These are phyloP conservation scores for Pseudocercospora pini-densiflorae DNA, from an alignment of 2,329 filamentous ascomycete species.

Conservation along the genomic window DNA sequence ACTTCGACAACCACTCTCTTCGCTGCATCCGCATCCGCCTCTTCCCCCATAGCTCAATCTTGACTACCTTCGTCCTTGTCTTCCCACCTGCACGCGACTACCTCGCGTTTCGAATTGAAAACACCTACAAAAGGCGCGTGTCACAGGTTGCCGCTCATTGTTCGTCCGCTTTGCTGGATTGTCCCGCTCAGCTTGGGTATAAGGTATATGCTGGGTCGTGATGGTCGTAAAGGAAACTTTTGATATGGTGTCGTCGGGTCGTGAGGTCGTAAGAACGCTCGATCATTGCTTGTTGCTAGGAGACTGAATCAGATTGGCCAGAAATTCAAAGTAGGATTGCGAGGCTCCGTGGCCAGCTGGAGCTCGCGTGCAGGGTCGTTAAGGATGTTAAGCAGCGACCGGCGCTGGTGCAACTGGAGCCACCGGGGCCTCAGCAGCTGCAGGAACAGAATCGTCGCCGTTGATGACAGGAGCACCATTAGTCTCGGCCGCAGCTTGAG, in stretches of 20 bases:
- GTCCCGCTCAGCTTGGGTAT: constrained; percentile 30
- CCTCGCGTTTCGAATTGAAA: constrained; percentile 15
- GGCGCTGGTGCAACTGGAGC: constrained; percentile 47
- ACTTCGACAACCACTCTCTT: constrained; percentile 29
- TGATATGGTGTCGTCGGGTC: constrained; percentile 31
- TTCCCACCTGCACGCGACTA: constrained; percentile 13
- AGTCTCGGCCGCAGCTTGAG: constrained; percentile 59
- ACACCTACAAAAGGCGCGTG: constrained; percentile 32
- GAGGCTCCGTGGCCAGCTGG: constrained; percentile 26
- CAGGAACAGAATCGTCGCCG: constrained; percentile 37
- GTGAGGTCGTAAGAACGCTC: constrained; percentile 37
- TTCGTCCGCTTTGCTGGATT: constrained; percentile 22
- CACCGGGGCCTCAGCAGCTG: constrained; percentile 45
- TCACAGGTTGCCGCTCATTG: constrained; percentile 30
- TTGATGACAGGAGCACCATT: constrained; percentile 39
- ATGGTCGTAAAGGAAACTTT: constrained; percentile 38
- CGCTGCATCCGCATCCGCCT: constrained; percentile 27
- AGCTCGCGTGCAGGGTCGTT: constrained; percentile 11
- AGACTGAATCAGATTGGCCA: constrained; percentile 26
- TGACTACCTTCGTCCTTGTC: constrained; percentile 31
- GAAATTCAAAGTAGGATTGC: constrained; percentile 20
- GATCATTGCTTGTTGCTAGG: constrained; percentile 26
- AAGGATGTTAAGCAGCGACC: constrained; percentile 47
- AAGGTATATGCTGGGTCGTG: constrained; percentile 37
- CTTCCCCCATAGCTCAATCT: constrained; percentile 25